These are phyloP conservation scores for Aspergillus sp. DNA, from an alignment of 2,329 filamentous ascomycete species.

Conservation along the genomic window DNA sequence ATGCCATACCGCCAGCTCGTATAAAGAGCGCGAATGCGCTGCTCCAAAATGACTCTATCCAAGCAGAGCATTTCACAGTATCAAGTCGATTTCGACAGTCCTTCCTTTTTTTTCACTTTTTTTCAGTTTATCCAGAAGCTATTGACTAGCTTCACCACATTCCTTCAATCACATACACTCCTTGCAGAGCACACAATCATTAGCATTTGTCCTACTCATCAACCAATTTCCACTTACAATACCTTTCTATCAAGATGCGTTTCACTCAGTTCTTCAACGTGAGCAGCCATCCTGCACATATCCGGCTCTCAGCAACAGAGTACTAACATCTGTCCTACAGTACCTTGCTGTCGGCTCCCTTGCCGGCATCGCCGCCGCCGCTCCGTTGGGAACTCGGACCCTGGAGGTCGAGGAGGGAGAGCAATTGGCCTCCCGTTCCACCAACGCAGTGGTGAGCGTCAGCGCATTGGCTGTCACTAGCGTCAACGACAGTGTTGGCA, in stretches of 20 bases:
- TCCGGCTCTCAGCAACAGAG: no score
- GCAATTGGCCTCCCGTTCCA: neutral
- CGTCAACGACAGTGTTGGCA: neutral
- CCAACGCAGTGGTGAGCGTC: slow-evolving; percentile 4
- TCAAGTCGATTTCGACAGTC: slow-evolving; percentile 9
- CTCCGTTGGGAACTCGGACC: slow-evolving; percentile 7
- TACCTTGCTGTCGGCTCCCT: neutral
- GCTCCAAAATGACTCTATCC: neutral
- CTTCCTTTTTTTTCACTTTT: neutral
- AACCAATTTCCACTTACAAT: neutral
- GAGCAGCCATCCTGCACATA: neutral
- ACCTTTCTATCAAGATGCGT: slow-evolving; percentile 2
- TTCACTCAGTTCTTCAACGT: slow-evolving; percentile 5
- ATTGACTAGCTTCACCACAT: slow-evolving; percentile 8
- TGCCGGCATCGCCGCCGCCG: neutral
- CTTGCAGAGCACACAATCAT: neutral
- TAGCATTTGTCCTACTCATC: neutral
- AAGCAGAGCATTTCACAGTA: slow-evolving; percentile 6
- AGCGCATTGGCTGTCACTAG: neutral
- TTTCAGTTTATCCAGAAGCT: neutral
- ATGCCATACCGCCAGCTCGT: neutral
- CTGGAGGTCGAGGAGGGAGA: neutral
- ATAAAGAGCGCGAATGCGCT: neutral
- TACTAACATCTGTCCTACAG: neutral
- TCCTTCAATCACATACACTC: neutral